Conservation (phyloP, 2,329 filamentous ascomycete species). For the Fusarium subtropicale region DNA sequence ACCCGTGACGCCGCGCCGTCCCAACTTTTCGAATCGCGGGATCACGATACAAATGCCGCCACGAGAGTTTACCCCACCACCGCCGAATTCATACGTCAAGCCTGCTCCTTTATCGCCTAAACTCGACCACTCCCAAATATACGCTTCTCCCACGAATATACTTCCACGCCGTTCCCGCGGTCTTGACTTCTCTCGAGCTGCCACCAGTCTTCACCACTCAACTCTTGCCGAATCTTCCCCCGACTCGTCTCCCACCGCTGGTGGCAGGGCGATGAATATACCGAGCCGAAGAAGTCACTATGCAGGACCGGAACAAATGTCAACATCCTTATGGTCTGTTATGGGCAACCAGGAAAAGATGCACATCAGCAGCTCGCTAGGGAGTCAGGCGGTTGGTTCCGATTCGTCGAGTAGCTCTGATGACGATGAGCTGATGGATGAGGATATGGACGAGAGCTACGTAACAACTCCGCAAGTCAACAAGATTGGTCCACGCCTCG, state of each 20-base stretch:
- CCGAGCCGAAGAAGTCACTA: conserved; percentile 65
- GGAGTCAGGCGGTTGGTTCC: conserved; percentile 78
- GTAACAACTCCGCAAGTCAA: conserved; percentile 83
- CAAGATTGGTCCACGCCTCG: conserved; percentile 65
- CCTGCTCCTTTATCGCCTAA: conserved; percentile 84
- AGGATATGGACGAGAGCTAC: conserved; percentile 83
- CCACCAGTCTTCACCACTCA: conserved; percentile 94
- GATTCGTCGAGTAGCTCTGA: conserved; percentile 82
- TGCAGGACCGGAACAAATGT: conserved; percentile 70
- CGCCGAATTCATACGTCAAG: conserved; percentile 57
- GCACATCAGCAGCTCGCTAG: conserved; percentile 80
- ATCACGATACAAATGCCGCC: conserved; percentile 59
- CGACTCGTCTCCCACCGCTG: conserved; percentile 88
- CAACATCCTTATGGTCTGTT: conserved; percentile 77
- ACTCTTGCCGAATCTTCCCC: conserved; percentile 91
- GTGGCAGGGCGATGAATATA: conserved; percentile 73
- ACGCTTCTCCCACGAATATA: conserved; percentile 87
- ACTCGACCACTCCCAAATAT: conserved; percentile 84
- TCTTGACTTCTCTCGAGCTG: conserved; percentile 91
- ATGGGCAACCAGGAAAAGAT: conserved; percentile 77
- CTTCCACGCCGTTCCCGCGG: conserved; percentile 90
- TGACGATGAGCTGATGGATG: conserved; percentile 77
- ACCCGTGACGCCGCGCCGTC: conserved; percentile 79
- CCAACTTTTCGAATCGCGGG: conserved; percentile 70
- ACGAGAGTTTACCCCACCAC: conserved; percentile 54